Percentiles rank a stretch among this genome's conserved stretches.
Evolutionary conservation across 345 rosid species (phyloP).

Genomic region (Populus alba): DNA sequence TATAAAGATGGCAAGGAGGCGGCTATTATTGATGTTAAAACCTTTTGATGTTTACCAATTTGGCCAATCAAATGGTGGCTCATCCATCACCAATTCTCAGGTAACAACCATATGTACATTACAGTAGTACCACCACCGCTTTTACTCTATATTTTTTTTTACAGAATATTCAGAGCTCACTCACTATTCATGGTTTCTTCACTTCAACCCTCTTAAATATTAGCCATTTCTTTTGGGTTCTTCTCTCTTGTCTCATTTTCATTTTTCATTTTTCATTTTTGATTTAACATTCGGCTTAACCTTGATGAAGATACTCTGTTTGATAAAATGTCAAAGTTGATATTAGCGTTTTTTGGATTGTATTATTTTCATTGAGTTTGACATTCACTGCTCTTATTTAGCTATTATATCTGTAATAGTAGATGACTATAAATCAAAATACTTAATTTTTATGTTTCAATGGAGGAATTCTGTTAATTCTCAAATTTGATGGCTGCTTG

Average conservation of each 20-base stretch:
- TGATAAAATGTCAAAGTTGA: not conserved
- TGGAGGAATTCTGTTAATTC: no score
- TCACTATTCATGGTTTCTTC: no score
- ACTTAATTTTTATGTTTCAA: no score
- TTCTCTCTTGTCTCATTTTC: not conserved
- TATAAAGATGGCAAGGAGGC: constrained; percentile 55
- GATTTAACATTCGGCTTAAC: no score
- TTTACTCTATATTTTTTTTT: not conserved
- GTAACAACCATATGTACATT: constrained; percentile 18
- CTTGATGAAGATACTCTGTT: not conserved
- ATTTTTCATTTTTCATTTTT: no score
- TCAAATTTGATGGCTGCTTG: no score
- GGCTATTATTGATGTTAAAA: constrained; percentile 69
- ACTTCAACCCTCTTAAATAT: not conserved
- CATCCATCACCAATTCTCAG: constrained; percentile 48
- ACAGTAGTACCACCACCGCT: not conserved
- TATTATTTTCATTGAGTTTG: not conserved
- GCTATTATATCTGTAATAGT: no score
- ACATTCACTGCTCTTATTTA: no score
- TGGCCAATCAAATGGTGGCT: constrained; percentile 32
- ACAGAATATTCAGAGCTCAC: not conserved
- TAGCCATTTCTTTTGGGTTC: not conserved
- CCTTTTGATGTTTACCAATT: constrained; percentile 60
- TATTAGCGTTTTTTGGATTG: not conserved
- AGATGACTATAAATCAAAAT: no score